Conservation (phyloP, 768 basidiomycete genomes). For the Dentipellis fragilis region DNA sequence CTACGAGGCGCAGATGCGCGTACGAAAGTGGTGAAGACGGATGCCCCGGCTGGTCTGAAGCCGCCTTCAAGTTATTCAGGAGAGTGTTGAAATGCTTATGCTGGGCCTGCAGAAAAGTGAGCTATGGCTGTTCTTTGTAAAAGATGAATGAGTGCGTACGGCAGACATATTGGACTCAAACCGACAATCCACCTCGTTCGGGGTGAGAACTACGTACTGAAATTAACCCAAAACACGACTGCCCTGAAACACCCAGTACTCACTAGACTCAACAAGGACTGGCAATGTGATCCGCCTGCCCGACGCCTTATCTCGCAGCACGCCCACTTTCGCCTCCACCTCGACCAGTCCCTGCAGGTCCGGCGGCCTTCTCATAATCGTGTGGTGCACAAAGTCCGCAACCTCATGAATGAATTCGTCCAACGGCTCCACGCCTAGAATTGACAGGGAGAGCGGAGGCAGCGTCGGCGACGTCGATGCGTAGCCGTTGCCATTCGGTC, state of each 20-base stretch:
- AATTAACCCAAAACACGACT: conserved; percentile 2
- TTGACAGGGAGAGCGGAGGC: conserved; percentile 66
- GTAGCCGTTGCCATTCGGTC: conserved; percentile 17
- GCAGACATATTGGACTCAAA: conserved; percentile 93
- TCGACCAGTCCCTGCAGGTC: conserved; percentile 54
- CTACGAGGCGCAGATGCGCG: conserved; percentile 66
- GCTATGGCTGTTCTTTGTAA: neutral
- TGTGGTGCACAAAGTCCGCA: conserved; percentile 79
- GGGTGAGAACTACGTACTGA: conserved; percentile 47
- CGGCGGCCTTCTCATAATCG: conserved; percentile 42
- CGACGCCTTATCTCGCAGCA: conserved; percentile 48
- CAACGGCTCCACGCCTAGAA: conserved; percentile 81
- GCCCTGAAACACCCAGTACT: conserved; percentile 20
- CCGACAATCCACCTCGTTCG: conserved; percentile 50
- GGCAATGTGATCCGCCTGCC: conserved; percentile 59
- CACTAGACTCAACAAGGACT: conserved; percentile 78
- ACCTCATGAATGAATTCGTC: conserved; percentile 91
- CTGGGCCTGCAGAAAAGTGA: conserved; percentile 46
- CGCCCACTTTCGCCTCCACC: conserved; percentile 85
- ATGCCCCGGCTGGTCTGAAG: conserved; percentile 41
- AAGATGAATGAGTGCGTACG: conserved; percentile 27
- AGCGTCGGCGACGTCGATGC: conserved; percentile 23
- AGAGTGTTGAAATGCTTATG: conserved; percentile 81
- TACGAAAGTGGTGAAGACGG: conserved; percentile 57
- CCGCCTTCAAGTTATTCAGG: conserved; percentile 71